Percentiles rank a stretch among this genome's conserved stretches.
phyloP scores from a whole-genome alignment of 2,329 filamentous ascomycete species.

The Aspergillus neoniger region DNA sequence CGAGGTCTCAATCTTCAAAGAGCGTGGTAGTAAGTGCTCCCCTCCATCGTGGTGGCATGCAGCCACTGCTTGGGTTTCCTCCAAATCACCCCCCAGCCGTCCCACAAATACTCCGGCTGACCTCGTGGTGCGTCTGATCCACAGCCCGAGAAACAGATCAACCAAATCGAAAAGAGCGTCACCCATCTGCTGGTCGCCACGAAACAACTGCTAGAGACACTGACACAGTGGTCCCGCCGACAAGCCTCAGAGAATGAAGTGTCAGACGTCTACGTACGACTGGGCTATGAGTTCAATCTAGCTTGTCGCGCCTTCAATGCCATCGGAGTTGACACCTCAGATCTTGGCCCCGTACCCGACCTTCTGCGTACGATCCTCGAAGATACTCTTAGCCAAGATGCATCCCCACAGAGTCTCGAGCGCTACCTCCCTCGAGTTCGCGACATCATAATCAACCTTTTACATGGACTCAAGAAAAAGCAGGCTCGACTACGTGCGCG shows the following conservation, averaged over 20 bases:
- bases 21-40: constrained; percentile 59
- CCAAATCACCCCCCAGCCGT: background rate
- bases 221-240: constrained; percentile 95
- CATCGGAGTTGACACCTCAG: constrained; percentile 92
- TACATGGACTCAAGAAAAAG: constrained; percentile 95
- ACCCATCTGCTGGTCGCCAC: constrained; percentile 96
- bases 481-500: constrained; percentile 78
- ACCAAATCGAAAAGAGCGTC: constrained; percentile 98
- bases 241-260: constrained; percentile 92
- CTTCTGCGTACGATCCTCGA: constrained; percentile 86
- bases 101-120: constrained; percentile 14
- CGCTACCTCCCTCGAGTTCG: constrained; percentile 91
- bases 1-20: constrained; percentile 59
- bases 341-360: constrained; percentile 94
- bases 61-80: background rate
- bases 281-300: constrained; percentile 99
- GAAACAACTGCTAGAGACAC: constrained; percentile 93
- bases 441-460: constrained; percentile 96
- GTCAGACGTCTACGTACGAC: constrained; percentile 94
- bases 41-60: background rate
- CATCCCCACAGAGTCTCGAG: constrained; percentile 88
- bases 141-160: constrained; percentile 74
- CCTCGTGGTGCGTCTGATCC: constrained; percentile 14
- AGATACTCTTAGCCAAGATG: constrained; percentile 94
- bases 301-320: constrained; percentile 94